These are phyloP conservation scores for Fraxinus quadrangulata DNA, from an alignment of 257 asterid genomes.

Conservation along the genomic window DNA sequence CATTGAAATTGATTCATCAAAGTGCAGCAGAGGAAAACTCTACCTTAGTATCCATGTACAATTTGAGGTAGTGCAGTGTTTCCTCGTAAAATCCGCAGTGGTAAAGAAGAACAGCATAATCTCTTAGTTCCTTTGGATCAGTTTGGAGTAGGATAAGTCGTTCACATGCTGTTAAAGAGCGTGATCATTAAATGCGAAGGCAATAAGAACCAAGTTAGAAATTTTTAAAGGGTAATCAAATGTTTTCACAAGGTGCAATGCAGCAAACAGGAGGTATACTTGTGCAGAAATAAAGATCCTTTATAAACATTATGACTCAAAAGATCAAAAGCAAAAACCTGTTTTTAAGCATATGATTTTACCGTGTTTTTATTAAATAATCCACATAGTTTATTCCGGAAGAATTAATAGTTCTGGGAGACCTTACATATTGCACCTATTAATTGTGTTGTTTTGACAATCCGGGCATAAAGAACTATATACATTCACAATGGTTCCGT, in stretches of 20 bases:
- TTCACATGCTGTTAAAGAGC: slow-evolving; percentile 64
- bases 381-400: not conserved
- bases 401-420: not conserved
- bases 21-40: not conserved
- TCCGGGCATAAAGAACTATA: not conserved
- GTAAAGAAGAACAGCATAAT: slow-evolving; percentile 71
- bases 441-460: not conserved
- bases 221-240: not conserved
- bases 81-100: slow-evolving; percentile 81
- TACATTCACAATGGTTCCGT: not conserved
- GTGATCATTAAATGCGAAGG: slow-evolving; percentile 22
- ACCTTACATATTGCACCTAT: not conserved
- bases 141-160: slow-evolving; percentile 70
- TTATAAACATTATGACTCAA: not conserved
- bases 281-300: not conserved
- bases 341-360: not conserved
- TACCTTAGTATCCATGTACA: slow-evolving; percentile 62
- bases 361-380: not conserved
- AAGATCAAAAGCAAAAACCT: not conserved
- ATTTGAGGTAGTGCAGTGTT: slow-evolving; percentile 55
- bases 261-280: not conserved
- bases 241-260: not conserved
- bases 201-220: slow-evolving; percentile 10
- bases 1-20: not conserved
- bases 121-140: slow-evolving; percentile 68